Base-by-base conservation (phyloP, 352 stramenopile species). In the Phytophthora hibernalis region DNA sequence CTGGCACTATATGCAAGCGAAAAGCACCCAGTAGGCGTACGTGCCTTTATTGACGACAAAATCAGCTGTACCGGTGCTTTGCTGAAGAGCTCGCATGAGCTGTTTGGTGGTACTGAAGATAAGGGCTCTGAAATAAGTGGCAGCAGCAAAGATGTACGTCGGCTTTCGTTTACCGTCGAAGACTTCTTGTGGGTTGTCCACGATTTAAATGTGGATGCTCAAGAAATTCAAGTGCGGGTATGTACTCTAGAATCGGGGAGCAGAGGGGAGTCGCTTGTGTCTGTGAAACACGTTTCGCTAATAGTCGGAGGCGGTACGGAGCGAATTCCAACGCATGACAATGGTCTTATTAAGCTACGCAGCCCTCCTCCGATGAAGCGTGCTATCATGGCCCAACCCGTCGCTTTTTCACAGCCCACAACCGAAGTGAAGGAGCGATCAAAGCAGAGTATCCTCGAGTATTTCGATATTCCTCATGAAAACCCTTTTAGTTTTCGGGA, bases 401-500 rank as follows among this genome's bases (percentile, higher is more conserved):
- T 63, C 10, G 31, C 16, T 22, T 58, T 58, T 64, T 42, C 57
- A 11, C 37, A 55, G n/a, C 18, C 43, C 7, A 42, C 16, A 30
- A 62, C 15, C 37, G 62, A n/a, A 8, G 51, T 44, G 28, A 64
- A 55, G n/a, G 52, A 72, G 38, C 57, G 56, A 33, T 45, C 73
- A 40, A 90, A 87, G 49, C 88, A 88, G 56, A 90, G 52, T 18
- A 93, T 93, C 22, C 57, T 93, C 21, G 83, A 93, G 13, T 82
- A 86, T 59, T 93, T 93, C 22, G 64, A 77, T 8, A 93, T 93
- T 61, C 60, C 68, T 21, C 76, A 92, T 31, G 71, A 90, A 50
- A 92, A 93, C 65, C 85, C 85, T n/a, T 93, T 86, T 54, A 80
- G 67, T 33, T 93, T 77, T 55, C 74, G 83, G 7, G 83, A 93